phyloP scores from a whole-genome alignment of 78 protist genomes.

The Dictyostelium intermedium region DNA sequence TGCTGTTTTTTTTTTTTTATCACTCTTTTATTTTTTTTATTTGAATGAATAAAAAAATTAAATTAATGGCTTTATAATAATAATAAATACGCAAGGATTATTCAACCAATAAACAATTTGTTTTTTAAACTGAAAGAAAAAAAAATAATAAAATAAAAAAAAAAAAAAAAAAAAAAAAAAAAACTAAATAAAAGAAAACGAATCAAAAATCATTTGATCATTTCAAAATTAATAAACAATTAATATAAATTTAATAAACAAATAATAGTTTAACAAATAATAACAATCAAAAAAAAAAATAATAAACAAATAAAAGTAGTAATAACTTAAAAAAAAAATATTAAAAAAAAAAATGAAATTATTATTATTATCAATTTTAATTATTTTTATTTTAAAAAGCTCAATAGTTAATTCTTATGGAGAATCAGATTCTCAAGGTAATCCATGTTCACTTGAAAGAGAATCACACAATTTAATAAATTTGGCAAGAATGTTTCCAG shows the following conservation, averaged over 20 bases:
- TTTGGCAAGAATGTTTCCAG: background rate
- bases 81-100: background rate
- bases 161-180: background rate
- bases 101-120: background rate
- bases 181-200: background rate
- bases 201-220: background rate
- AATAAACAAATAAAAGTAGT: background rate
- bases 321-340: background rate
- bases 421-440: background rate
- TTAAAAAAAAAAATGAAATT: background rate
- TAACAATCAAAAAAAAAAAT: background rate
- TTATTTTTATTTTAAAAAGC: background rate
- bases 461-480: background rate
- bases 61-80: background rate
- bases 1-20: background rate
- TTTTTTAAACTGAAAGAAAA: too few relatives aligned
- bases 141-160: background rate
- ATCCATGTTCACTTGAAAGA: constrained; percentile 29
- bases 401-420: background rate
- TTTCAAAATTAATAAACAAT: background rate
- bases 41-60: background rate
- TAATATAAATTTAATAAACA: background rate
- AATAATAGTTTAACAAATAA: background rate
- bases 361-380: background rate
- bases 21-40: background rate